phyloP scores from a whole-genome alignment of 2,329 filamentous ascomycete species.

The Westerdykella ornata region DNA sequence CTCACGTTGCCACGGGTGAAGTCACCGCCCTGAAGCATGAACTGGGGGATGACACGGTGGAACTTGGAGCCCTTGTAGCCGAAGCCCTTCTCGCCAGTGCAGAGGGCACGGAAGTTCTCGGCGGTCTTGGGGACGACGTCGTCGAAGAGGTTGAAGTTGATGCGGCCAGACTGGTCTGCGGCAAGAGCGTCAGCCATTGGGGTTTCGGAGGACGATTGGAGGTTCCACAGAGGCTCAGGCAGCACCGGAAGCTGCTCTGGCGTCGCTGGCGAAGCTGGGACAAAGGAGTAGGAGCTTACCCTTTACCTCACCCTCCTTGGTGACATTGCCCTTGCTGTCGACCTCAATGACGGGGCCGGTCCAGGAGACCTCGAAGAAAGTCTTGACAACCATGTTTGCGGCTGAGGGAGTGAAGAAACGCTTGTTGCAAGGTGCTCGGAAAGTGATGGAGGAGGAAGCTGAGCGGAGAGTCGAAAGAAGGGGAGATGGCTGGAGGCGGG shows the following conservation, averaged over 20 bases:
- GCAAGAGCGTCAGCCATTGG: conserved; percentile 16
- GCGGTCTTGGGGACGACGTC: conserved; percentile 81
- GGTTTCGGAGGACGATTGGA: no score
- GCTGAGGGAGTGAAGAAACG: conserved; percentile 58
- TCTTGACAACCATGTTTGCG: conserved; percentile 67
- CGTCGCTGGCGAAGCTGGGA: conserved; percentile 1
- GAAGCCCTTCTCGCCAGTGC: conserved; percentile 72
- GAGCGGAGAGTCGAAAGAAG: conserved; percentile 32
- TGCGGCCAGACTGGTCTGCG: conserved; percentile 65
- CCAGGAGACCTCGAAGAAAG: conserved; percentile 68
- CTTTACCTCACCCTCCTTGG: conserved; percentile 44
- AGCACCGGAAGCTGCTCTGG: not conserved
- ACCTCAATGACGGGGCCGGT: conserved; percentile 63
- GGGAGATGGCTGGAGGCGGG: conserved; percentile 29
- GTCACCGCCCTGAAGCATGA: conserved; percentile 96
- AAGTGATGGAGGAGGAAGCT: conserved; percentile 16
- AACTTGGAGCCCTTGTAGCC: conserved; percentile 78
- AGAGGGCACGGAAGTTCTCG: conserved; percentile 78
- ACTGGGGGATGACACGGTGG: conserved; percentile 87
- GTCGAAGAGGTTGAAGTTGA: conserved; percentile 86
- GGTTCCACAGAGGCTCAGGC: no score
- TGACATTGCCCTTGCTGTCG: conserved; percentile 49
- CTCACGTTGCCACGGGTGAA: conserved; percentile 87
- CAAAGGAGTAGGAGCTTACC: conserved; percentile 46
- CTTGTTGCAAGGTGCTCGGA: conserved; percentile 37